Base-by-base conservation (phyloP, 306 rosid species). In the Dalbergia cochinchinensis region DNA sequence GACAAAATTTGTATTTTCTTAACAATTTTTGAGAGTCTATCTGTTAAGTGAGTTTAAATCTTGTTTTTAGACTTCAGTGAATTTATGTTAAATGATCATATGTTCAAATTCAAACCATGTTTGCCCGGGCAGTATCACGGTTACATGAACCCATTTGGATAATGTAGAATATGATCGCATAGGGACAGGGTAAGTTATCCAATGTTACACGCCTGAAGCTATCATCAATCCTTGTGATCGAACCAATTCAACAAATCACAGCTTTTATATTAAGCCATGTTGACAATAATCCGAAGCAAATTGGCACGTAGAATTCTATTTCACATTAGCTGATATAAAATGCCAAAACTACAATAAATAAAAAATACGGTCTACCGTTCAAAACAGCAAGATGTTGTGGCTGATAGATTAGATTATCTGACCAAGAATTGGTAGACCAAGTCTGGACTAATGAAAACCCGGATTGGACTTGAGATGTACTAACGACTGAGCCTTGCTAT, bases 211-310 rank as follows among this genome's bases (percentile, higher is more conserved):
- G 10, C 4, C 0, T 66, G 19, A 51, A 67, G 16, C 74, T 45
- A 77, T 10, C 44, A 59, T 77, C 55, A 22, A 57, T 33, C 31
- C 51, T 58, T 37, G 37, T 10, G 18, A 83, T 71, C 71, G 31
- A 26, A 26, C 31, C 31, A 26, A 26, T 26, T 26, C 31, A 26
- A 26, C 31, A 26, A 26, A 26, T 2, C 71, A 64, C 77, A 75
- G 61, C 81, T 76, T 85, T 57, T 73, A 53, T 47, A 70, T 68
- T 45, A 74, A 82, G 84, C 74, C 41, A 41, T 9, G 84, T 78
- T 26, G 31, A 26, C 31, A 26, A 26, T 26, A 26, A 26, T 26
- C 31, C 31, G 3, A 26, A 26, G 31, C 31, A 26, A 26, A 26
- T 26, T 26, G 31, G 2, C 31, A 26, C 31, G 31, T 26, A 26